Evolutionary conservation across 164 flowering plant genomes (phyloP).

Genomic region (Stephania yunnanensis): DNA sequence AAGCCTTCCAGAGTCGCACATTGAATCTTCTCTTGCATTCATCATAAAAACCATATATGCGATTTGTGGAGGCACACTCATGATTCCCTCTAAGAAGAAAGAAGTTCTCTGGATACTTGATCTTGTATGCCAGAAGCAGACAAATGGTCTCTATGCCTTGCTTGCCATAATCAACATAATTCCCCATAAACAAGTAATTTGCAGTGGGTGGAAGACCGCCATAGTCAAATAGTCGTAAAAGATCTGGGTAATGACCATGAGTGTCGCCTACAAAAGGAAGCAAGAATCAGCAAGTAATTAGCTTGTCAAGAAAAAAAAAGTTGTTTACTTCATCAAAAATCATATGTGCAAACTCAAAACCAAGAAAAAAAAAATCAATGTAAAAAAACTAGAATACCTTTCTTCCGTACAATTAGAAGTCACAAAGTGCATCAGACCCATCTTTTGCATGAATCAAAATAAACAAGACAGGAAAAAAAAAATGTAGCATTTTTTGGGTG

Average conservation of each 20-base stretch:
- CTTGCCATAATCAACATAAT: constrained; percentile 67
- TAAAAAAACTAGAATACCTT: neutral
- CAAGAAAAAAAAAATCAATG: neutral
- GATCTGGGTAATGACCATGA: constrained; percentile 57
- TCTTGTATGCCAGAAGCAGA: constrained; percentile 56
- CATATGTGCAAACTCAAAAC: neutral
- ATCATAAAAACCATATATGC: constrained; percentile 57
- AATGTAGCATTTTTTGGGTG: neutral
- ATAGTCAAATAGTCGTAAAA: constrained; percentile 49
- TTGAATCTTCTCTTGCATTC: constrained; percentile 59
- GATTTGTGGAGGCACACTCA: constrained; percentile 54
- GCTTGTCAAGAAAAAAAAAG: neutral
- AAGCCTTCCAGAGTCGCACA: constrained; percentile 48
- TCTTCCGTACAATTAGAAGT: neutral
- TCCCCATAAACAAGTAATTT: constrained; percentile 53
- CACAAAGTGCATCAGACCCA: neutral
- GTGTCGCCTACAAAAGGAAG: no score
- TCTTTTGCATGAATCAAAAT: neutral
- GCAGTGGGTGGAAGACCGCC: constrained; percentile 57
- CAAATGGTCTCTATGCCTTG: constrained; percentile 65
- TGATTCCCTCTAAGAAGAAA: constrained; percentile 59
- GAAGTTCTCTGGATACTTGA: constrained; percentile 54
- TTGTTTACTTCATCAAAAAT: neutral
- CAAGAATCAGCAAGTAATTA: no score
- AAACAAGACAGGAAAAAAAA: no score